Conservation (phyloP, 495 filamentous ascomycete species). For the Cladorrhinum samala region DNA sequence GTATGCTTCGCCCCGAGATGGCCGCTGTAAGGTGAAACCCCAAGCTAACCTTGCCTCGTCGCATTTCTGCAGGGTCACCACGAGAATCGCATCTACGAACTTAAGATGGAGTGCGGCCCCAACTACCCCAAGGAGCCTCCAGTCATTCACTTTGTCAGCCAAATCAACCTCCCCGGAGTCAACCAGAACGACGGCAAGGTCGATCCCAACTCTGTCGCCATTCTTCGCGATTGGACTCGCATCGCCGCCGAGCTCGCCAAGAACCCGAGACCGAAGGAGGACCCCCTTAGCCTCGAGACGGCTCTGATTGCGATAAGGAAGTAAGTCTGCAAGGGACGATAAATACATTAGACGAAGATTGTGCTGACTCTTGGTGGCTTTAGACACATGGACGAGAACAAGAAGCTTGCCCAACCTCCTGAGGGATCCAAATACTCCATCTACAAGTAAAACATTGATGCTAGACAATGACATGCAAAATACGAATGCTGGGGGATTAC, state of each 20-base stretch:
- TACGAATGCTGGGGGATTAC: too few species aligned
- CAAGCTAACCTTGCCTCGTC: slow-evolving; percentile 13
- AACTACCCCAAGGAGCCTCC: slow-evolving; percentile 87
- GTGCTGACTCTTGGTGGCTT: slow-evolving; percentile 15
- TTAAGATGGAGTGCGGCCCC: slow-evolving; percentile 92
- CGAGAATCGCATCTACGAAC: slow-evolving; percentile 96
- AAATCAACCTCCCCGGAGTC: slow-evolving; percentile 93
- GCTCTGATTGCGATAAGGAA: slow-evolving; percentile 24
- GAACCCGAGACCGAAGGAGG: slow-evolving; percentile 32
- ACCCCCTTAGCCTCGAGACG: slow-evolving; percentile 52
- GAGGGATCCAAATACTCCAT: slow-evolving; percentile 71
- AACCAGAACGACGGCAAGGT: slow-evolving; percentile 74
- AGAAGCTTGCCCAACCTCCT: slow-evolving; percentile 89
- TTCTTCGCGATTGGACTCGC: slow-evolving; percentile 81
- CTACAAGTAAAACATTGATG: slow-evolving; percentile 18
- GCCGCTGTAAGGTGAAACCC: background rate
- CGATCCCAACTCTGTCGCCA: slow-evolving; percentile 73
- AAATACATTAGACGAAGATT: background rate
- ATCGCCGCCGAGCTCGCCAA: slow-evolving; percentile 74
- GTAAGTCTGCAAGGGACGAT: slow-evolving; percentile 7
- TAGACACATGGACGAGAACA: slow-evolving; percentile 95
- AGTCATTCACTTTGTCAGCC: slow-evolving; percentile 80
- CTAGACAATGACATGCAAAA: too few species aligned
- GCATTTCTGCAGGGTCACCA: slow-evolving; percentile 77
- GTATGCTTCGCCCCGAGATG: slow-evolving; percentile 41